Percentiles rank a stretch among this genome's conserved stretches.
Evolutionary conservation across 2,329 filamentous ascomycete genomes (phyloP).

Genomic region (Lizonia empirigonia): DNA sequence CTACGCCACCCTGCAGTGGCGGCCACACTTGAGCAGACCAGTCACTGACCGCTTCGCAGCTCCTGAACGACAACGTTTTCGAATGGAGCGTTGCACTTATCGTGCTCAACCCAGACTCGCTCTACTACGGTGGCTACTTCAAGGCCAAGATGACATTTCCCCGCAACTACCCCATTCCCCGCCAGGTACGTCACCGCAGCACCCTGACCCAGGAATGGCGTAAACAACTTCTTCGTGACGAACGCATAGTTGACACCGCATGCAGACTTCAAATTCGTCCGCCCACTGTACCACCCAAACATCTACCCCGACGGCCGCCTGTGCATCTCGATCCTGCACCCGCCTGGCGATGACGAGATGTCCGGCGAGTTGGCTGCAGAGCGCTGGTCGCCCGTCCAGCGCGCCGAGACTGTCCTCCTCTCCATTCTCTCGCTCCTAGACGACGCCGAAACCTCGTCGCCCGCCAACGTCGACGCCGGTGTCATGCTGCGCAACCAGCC

Average conservation of each 20-base stretch:
- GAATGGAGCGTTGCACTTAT: constrained; percentile 88
- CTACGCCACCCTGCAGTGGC: constrained; percentile 14
- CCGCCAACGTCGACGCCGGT: constrained; percentile 92
- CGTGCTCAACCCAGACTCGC: constrained; percentile 88
- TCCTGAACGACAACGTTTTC: constrained; percentile 82
- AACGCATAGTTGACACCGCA: constrained; percentile 8
- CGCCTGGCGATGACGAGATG: constrained; percentile 88
- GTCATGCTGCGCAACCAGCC: constrained; percentile 81
- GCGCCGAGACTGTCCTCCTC: constrained; percentile 91
- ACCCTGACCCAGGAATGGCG: constrained; percentile 2
- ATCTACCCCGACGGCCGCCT: constrained; percentile 88
- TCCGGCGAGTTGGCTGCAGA: constrained; percentile 89
- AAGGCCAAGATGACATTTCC: constrained; percentile 89
- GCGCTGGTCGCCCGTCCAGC: constrained; percentile 92
- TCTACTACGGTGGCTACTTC: constrained; percentile 93
- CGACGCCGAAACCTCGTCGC: constrained; percentile 89
- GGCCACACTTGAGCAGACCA: constrained; percentile 8
- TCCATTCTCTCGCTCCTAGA: constrained; percentile 91
- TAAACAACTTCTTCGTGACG: background rate
- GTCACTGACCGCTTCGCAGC: constrained; percentile 53
- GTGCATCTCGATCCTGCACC: constrained; percentile 96
- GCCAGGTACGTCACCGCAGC: constrained; percentile 60
- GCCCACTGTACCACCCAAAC: constrained; percentile 87
- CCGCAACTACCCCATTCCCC: constrained; percentile 84
- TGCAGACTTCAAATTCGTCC: constrained; percentile 78